Percentiles rank a stretch among this genome's conserved stretches.
phyloP scores from a whole-genome alignment of 2,329 filamentous ascomycete genomes.

The Neonectria punicea region DNA sequence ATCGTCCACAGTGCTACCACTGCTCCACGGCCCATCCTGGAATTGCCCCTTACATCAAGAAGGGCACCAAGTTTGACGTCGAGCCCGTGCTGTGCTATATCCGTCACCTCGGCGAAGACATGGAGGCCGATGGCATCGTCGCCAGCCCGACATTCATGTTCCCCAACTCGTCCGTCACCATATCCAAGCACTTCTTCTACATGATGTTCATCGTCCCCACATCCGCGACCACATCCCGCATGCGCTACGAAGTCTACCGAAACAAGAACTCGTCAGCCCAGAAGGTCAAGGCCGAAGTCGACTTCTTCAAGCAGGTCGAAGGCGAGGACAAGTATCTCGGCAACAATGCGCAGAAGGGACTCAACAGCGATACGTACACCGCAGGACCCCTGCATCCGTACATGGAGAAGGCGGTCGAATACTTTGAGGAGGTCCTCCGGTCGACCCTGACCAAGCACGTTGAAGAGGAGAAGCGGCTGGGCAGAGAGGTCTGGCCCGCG shows the following conservation, averaged over 20 bases:
- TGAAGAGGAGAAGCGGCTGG: conserved; percentile 6
- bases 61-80: conserved; percentile 15
- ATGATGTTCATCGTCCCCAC: conserved; percentile 22
- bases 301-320: conserved; percentile 16
- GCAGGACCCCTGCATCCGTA: conserved; percentile 12
- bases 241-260: conserved; percentile 20
- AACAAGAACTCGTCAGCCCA: conserved; percentile 5
- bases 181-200: conserved; percentile 21
- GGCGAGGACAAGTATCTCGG: conserved; percentile 14
- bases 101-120: conserved; percentile 12
- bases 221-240: conserved; percentile 7
- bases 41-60: conserved; percentile 10
- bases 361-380: conserved; percentile 17
- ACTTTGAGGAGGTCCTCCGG: conserved; percentile 10
- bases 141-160: conserved; percentile 21
- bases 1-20: conserved; percentile 10
- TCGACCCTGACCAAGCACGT: background rate
- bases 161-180: conserved; percentile 15
- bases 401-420: conserved; percentile 17
- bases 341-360: conserved; percentile 5
- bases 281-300: background rate
- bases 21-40: conserved; percentile 17
- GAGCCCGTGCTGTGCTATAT: conserved; percentile 9
- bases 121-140: conserved; percentile 7
- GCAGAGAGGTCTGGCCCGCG: conserved; percentile 4